Evolutionary conservation across 805 yeast genomes (phyloP), one percentile per base, ranked within the genome.

Genomic region (Candida incommunis): DNA sequence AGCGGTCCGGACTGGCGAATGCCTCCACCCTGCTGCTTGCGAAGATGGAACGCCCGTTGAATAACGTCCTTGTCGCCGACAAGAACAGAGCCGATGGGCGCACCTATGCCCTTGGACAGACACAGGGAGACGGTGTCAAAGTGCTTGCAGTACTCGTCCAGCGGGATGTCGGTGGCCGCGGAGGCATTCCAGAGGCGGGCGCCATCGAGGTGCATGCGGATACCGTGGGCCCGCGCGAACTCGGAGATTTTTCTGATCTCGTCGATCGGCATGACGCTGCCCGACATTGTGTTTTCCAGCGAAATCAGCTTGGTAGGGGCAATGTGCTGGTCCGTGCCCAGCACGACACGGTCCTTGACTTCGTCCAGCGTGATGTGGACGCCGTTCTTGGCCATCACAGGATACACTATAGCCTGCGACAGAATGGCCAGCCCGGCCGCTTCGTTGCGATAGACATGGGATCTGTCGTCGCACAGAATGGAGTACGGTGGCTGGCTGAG

Each of bases 161-260:
- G 63, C 16, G 85, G 65, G 29, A 82, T 68, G 22, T 82, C 86
- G 7, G 85, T 75, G 23, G 73, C 88, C 11, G 73, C 82, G 35
- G 78, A 68, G n/a, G 96, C 96, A 60, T 83, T 84, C 88, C 94
- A 87, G 43, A 88, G 65, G 54, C 97, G 74, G n/a, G 96, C 97
- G 50, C 96, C 97, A 60, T 88, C 97, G 54, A 87, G 75, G 57
- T 90, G 96, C 52, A 87, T 61, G 46, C 67, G 71, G 45, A 84
- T 63, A 45, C 68, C 69, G 52, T 78, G 69, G 23, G 65, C 72
- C 44, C 70, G 68, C 50, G 90, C 84, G 71, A 83, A 88, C 37
- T 65, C 70, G 40, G 81, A 72, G 54, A 88, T 88, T 46, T 75
- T 73, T 47, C 66, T 65, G 45, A 88, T 70, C 60, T 88, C 96